phyloP scores from a whole-genome alignment of 2,329 filamentous ascomycete species.

The Trichoderma brevicompactum region DNA sequence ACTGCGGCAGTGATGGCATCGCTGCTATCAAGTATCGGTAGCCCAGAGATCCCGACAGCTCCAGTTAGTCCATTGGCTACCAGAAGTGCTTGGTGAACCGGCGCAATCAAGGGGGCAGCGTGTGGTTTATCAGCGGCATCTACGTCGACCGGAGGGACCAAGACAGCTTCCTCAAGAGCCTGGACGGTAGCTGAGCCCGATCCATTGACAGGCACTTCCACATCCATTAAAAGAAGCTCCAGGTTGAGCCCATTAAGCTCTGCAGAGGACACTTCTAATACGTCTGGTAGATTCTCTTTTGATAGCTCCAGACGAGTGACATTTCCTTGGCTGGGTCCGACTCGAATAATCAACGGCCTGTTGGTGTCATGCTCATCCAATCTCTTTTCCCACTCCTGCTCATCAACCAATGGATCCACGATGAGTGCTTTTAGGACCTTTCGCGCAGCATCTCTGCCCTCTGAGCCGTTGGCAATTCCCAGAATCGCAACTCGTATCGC shows the following conservation, averaged over 20 bases:
- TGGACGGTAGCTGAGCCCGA: constrained; percentile 45
- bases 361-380: constrained; percentile 56
- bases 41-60: constrained; percentile 57
- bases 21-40: constrained; percentile 46
- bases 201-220: constrained; percentile 46
- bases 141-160: constrained; percentile 78
- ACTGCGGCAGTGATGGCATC: constrained; percentile 60
- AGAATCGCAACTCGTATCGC: constrained; percentile 63
- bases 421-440: constrained; percentile 70
- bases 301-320: constrained; percentile 39
- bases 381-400: constrained; percentile 69
- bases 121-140: constrained; percentile 64
- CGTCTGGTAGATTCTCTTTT: constrained; percentile 51
- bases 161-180: constrained; percentile 64
- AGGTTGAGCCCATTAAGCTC: constrained; percentile 63
- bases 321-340: constrained; percentile 43
- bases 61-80: constrained; percentile 74
- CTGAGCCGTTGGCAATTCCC: constrained; percentile 48
- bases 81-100: constrained; percentile 81
- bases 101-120: constrained; percentile 71
- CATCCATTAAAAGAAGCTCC: constrained; percentile 64
- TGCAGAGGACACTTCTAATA: constrained; percentile 67
- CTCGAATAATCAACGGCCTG: constrained; percentile 67
- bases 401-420: constrained; percentile 68
- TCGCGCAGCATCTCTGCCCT: constrained; percentile 57